Base-by-base conservation (phyloP, 139 green algal species). In the Chlorella vulgaris region DNA sequence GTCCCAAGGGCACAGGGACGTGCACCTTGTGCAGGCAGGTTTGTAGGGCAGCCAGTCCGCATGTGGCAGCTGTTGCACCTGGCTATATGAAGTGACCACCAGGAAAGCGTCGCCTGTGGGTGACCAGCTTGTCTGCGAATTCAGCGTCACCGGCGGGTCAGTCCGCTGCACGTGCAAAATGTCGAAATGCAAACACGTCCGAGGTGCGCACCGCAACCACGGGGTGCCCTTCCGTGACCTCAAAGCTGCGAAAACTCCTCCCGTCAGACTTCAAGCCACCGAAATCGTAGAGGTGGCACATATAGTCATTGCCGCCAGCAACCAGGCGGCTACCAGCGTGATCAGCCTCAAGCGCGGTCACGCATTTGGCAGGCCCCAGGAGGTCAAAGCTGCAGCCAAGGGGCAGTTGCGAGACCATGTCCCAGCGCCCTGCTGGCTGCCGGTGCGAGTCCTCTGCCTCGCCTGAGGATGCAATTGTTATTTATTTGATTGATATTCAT, bases 241-340 rank as follows among this genome's bases (percentile, higher is more conserved):
- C 90, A 5, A 97, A 26, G 40, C 88, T 93, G 66, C 81, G 87
- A 86, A 98, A 98, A 62, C 88, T 80, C 24, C 81, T 84, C 84
- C 95, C 85, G 83, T 98, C 93, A 1, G 87, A 82, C 87, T 95
- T 97, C 93, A 99, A 97, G 63, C 95, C 96, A 61, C 93, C 92
- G 84, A 98, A 98, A 84, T 98, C 94, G 76, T 93, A 98, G 8
- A 97, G 86, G 19, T 88, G 87, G 10, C 96, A 79, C n/a, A 60
- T 88, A 84, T 96, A 95, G 86, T 98, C 95, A 15, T 93, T 55
- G 33, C 82, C 90, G 31, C 95, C 95, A 1, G 90, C 92, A 38
- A 96, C 73, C 74, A 98, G 42, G 15, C 95, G 84, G 5, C 81
- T 86, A 5, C 95, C 95, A 29, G 66, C 87, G 78, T 92, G 89